These are phyloP conservation scores for Sarocladiaceae sp. DNA, from an alignment of 2,329 filamentous ascomycete species.

Conservation along the genomic window DNA sequence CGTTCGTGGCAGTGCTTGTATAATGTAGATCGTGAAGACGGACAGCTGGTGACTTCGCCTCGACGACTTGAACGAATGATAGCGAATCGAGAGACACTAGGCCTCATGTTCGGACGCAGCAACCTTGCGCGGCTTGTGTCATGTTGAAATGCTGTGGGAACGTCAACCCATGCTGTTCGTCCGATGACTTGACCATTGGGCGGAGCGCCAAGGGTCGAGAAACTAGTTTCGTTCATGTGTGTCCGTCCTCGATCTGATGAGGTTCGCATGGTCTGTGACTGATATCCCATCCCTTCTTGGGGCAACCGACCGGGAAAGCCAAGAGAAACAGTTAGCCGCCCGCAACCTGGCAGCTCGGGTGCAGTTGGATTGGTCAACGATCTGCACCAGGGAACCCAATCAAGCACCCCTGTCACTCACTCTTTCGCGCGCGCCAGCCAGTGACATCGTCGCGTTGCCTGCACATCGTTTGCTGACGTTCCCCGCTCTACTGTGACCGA, in stretches of 20 bases:
- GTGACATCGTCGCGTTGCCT: constrained; percentile 16
- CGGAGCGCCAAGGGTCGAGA: neutral
- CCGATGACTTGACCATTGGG: neutral
- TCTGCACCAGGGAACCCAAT: constrained; percentile 19
- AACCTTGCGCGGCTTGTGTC: neutral
- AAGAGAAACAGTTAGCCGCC: constrained; percentile 8
- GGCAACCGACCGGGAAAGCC: neutral
- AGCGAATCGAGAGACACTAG: neutral
- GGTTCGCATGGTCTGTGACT: neutral
- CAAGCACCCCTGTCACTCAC: constrained; percentile 16
- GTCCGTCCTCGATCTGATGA: neutral
- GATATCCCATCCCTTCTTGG: neutral
- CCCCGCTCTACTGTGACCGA: constrained; percentile 22
- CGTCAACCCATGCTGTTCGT: neutral
- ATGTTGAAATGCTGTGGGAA: neutral
- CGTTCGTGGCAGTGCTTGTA: neutral
- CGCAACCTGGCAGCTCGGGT: constrained; percentile 6
- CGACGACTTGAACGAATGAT: neutral
- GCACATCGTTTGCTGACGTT: constrained; percentile 12
- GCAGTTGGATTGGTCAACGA: constrained; percentile 16
- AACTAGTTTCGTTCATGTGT: neutral
- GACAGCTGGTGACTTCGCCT: neutral
- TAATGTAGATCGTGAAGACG: constrained; percentile 1
- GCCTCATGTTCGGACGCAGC: neutral
- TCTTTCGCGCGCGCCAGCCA: constrained; percentile 37